Conservation (phyloP, 2,329 filamentous ascomycete species). For the Cladorrhinum sp. region DNA sequence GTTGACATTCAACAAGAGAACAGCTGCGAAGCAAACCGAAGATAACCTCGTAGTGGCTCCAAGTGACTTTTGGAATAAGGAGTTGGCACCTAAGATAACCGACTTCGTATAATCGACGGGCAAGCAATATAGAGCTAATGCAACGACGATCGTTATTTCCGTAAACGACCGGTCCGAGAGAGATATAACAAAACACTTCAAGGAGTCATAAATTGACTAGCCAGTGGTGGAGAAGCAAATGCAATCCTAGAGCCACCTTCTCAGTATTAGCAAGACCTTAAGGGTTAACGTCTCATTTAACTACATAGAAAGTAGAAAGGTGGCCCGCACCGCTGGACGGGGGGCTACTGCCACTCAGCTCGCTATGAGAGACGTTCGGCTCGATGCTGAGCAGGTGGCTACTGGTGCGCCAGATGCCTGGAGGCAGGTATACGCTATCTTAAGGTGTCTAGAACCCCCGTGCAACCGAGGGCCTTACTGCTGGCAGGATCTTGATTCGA, state of each 20-base stretch:
- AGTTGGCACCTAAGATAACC: constrained; percentile 13
- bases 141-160: constrained; percentile 8
- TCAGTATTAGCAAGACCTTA: constrained; percentile 32
- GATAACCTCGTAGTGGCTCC: constrained; percentile 14
- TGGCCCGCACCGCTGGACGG: constrained; percentile 14
- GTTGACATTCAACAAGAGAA: constrained; percentile 15
- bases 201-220: constrained; percentile 30
- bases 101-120: constrained; percentile 10
- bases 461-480: constrained; percentile 6
- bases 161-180: constrained; percentile 28
- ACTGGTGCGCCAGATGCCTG: not conserved
- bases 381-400: not conserved
- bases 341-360: constrained; percentile 15
- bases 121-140: constrained; percentile 9
- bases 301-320: constrained; percentile 28
- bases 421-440: constrained; percentile 8
- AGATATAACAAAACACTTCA: constrained; percentile 30
- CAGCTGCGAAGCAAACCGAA: constrained; percentile 14
- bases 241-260: constrained; percentile 25
- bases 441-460: constrained; percentile 6
- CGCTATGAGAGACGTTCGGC: constrained; percentile 5
- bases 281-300: constrained; percentile 32
- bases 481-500: constrained; percentile 7
- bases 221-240: constrained; percentile 32
- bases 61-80: constrained; percentile 15